Evolutionary conservation across 192 early-diverging fungal species (phyloP), one percentile per base, ranked within the genome.

Genomic region (Coemansia sp.): DNA sequence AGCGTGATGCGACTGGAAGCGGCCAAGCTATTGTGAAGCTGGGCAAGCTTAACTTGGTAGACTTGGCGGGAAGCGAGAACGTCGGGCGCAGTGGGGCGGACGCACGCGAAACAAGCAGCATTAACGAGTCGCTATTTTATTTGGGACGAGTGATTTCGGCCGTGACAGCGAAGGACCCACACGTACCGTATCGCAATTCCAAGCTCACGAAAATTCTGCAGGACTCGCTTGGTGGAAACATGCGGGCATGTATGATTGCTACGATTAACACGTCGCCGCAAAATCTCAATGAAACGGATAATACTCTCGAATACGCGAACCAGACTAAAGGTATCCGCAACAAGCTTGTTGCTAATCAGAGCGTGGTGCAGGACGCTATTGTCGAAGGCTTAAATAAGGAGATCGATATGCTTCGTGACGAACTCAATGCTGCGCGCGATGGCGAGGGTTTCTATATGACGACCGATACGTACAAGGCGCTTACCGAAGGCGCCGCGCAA

Each of bases 161-260:
- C 1, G 75, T 91, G 19, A 87, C 89, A 0, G 87, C 90, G 53
- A 74, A 77, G 45, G 80, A 86, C 41, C 61, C 69, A 10, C 87
- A 91, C 72, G 85, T 94, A 9, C 91, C 93, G 0, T 94, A 93
- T 71, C 86, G 93, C 44, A 88, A 90, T 65, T 93, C 91, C 74
- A 98, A 96, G 74, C 77, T 99, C 36, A 99, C 95, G 0, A 75
- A 94, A 7, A 78, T 99, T 0, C 72, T 99, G 19, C 91, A 95
- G 77, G 95, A 97, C 82, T 98, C 95, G 1, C 84, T 93, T 1
- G 92, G 91, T 66, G 97, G 97, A 0, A 78, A 88, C 45, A 97
- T 95, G 15, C 94, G 94, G 59, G 97, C 97, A 0, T 96, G 94
- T 67, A 95, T 99, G 68, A 95, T 99, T 45, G 97, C 95, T 14